These are phyloP conservation scores for Globisporangium apiculatum DNA, from an alignment of 352 stramenopile species.

Conservation along the genomic window DNA sequence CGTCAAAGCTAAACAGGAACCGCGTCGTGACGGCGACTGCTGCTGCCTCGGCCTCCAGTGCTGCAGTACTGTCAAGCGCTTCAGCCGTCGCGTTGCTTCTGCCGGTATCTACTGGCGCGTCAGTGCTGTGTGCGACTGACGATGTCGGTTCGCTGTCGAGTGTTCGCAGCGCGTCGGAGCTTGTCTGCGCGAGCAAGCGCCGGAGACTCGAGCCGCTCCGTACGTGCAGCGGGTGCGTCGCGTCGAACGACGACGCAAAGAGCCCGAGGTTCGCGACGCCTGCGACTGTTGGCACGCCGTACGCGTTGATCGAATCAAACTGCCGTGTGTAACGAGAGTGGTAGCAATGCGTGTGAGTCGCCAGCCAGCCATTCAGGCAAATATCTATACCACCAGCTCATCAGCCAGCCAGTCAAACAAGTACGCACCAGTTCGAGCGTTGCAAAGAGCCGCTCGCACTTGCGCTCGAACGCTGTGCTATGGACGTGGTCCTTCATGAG, in stretches of 20 bases:
- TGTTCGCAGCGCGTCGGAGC: slow-evolving; percentile 11
- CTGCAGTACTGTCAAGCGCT: not conserved
- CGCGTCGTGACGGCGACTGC: slow-evolving; percentile 14
- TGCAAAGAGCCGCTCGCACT: slow-evolving; percentile 46
- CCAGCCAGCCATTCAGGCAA: no score
- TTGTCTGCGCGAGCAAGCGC: slow-evolving; percentile 27
- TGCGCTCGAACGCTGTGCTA: slow-evolving; percentile 28
- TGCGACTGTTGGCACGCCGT: slow-evolving; percentile 52
- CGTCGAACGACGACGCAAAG: slow-evolving; percentile 31
- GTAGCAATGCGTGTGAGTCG: not conserved
- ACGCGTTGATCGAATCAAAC: slow-evolving; percentile 61
- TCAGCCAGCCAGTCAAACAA: not conserved
- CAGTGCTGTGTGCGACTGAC: not conserved
- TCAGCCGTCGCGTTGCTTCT: not conserved
- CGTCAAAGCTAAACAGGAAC: slow-evolving; percentile 68
- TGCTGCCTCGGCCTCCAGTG: not conserved
- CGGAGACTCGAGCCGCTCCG: slow-evolving; percentile 32
- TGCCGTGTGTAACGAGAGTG: slow-evolving; percentile 8
- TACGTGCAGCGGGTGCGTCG: slow-evolving; percentile 15
- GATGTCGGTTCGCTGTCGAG: slow-evolving; percentile 2
- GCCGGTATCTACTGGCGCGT: not conserved
- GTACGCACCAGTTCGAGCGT: slow-evolving; percentile 49
- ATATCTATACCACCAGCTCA: no score
- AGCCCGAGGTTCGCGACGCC: slow-evolving; percentile 50
- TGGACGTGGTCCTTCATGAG: slow-evolving; percentile 35